Percentiles rank a stretch among this genome's conserved stretches.
These are phyloP conservation scores for Tillandsia leiboldiana DNA, from an alignment of 176 grass and related monocot species.

Conservation along the genomic window DNA sequence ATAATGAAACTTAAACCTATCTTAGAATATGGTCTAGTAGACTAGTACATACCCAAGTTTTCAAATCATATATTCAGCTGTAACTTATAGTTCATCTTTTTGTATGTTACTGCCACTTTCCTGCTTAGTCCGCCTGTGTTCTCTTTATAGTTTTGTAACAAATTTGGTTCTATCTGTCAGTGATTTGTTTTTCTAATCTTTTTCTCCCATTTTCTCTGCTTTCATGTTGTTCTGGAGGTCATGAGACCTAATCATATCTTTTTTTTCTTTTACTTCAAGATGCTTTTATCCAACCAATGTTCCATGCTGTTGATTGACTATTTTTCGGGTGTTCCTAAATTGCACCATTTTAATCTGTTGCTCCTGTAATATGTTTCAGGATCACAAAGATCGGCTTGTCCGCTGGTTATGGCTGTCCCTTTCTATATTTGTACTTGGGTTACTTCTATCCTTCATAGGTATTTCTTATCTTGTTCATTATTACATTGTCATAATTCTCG, in stretches of 20 bases:
- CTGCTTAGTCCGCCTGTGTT: neutral
- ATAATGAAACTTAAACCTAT: neutral
- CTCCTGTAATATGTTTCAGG: conserved; percentile 6
- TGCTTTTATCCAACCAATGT: neutral
- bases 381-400: conserved; percentile 19
- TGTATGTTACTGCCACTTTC: neutral
- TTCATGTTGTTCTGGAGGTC: neutral
- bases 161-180: neutral
- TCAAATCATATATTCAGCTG: neutral
- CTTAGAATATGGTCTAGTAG: neutral
- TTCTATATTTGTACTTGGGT: conserved; percentile 7
- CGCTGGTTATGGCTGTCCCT: conserved; percentile 16
- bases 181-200: neutral
- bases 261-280: neutral
- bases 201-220: neutral
- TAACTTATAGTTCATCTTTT: neutral
- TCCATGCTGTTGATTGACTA: neutral
- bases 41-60: neutral
- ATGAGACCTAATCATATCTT: neutral
- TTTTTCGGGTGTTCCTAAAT: neutral
- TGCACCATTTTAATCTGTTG: neutral
- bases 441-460: conserved; percentile 11
- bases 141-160: neutral
- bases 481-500: neutral
- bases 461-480: neutral